Evolutionary conservation across 2,329 filamentous ascomycete species (phyloP).

Genomic region (Xylaria sp.): DNA sequence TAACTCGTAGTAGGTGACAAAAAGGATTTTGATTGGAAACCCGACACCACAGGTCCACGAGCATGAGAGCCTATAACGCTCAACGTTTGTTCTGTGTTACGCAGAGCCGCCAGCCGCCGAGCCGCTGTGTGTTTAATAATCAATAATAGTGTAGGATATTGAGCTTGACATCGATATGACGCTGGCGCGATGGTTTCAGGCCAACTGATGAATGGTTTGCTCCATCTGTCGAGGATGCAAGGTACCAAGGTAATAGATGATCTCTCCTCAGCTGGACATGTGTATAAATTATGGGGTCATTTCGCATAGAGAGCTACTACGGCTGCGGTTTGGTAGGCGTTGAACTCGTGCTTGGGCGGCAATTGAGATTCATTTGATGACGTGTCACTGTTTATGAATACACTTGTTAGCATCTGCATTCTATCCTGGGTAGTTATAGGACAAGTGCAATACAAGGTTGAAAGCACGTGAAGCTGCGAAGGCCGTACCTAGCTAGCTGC

Average conservation of each 20-base stretch:
- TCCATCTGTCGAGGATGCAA: slow-evolving; percentile 45
- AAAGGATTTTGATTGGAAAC: slow-evolving; percentile 41
- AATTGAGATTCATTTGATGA: slow-evolving; percentile 44
- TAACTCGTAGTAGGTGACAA: slow-evolving; percentile 46
- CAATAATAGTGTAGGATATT: slow-evolving; percentile 48
- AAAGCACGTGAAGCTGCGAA: background rate
- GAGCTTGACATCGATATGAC: slow-evolving; percentile 37
- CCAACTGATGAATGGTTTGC: slow-evolving; percentile 37
- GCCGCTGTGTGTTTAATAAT: slow-evolving; percentile 33
- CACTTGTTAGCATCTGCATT: background rate
- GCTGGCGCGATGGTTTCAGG: slow-evolving; percentile 41
- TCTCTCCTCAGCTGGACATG: slow-evolving; percentile 62
- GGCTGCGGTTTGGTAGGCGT: slow-evolving; percentile 50
- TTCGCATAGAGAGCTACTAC: slow-evolving; percentile 56
- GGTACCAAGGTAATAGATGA: slow-evolving; percentile 54
- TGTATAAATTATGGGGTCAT: slow-evolving; percentile 62
- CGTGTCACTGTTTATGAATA: slow-evolving; percentile 18
- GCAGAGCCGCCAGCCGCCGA: slow-evolving; percentile 9
- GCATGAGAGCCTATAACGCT: slow-evolving; percentile 39
- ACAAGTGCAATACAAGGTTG: background rate
- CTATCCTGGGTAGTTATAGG: background rate
- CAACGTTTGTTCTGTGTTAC: slow-evolving; percentile 1
- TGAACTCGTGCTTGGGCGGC: slow-evolving; percentile 45
- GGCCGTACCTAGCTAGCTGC: background rate
- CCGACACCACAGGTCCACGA: slow-evolving; percentile 38